Evolutionary conservation across 2,329 filamentous ascomycete species (phyloP).

Genomic region (Aspergillus udagawae): DNA sequence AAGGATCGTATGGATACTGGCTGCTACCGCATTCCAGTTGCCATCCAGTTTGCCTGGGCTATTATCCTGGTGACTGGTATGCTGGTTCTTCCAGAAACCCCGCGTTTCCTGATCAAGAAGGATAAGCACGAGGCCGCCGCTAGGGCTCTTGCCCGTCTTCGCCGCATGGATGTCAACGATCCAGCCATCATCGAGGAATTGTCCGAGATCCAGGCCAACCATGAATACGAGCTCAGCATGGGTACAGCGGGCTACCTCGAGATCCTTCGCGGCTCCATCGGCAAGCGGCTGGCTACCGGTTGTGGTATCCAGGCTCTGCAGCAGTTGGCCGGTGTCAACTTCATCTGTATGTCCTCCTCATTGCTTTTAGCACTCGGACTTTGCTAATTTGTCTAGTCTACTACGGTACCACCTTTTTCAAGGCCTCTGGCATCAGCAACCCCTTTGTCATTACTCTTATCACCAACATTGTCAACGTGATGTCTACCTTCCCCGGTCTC

Average conservation of each 20-base stretch:
- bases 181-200: conserved; percentile 73
- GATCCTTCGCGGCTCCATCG: conserved; percentile 31
- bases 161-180: conserved; percentile 62
- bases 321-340: conserved; percentile 42
- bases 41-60: conserved; percentile 75
- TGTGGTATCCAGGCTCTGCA: conserved; percentile 38
- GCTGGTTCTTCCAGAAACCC: conserved; percentile 73
- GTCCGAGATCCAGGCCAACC: conserved; percentile 79
- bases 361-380: not conserved
- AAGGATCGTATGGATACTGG: conserved; percentile 58
- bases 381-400: conserved; percentile 21
- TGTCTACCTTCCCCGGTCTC: conserved; percentile 45
- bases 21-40: conserved; percentile 75
- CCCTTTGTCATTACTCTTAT: conserved; percentile 47
- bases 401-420: conserved; percentile 40
- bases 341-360: conserved; percentile 33
- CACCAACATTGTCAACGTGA: conserved; percentile 46
- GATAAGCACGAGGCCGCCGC: conserved; percentile 63
- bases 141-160: conserved; percentile 60
- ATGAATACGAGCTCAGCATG: conserved; percentile 68
- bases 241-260: conserved; percentile 36
- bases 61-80: conserved; percentile 69
- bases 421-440: conserved; percentile 38
- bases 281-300: conserved; percentile 38
- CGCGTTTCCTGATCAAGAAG: conserved; percentile 77